A percentile compares a stretch with the other conserved stretches of the same genome.
phyloP scores from a whole-genome alignment of 2,329 filamentous ascomycete genomes.

The Cryphonectria radicalis region DNA sequence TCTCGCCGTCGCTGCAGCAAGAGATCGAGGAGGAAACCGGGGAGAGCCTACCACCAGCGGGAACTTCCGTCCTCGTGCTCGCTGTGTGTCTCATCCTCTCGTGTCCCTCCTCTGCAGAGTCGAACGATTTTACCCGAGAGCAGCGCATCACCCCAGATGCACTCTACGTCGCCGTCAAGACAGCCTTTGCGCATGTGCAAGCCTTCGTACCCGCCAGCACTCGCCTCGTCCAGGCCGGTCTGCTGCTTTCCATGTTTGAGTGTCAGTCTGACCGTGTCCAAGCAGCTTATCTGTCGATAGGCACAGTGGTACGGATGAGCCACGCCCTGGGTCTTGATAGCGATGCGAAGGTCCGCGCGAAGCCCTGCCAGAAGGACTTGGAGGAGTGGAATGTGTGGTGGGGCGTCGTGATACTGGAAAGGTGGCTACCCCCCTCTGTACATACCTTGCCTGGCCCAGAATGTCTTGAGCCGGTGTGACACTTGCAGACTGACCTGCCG shows the following conservation, averaged over 20 bases:
- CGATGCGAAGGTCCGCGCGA: background rate
- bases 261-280: slow-evolving; percentile 3
- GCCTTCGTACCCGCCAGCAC: background rate
- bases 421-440: background rate
- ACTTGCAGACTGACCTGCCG: background rate
- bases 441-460: background rate
- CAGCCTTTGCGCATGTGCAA: slow-evolving; percentile 2
- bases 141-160: background rate
- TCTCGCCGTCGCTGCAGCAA: slow-evolving; percentile 1
- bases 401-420: background rate
- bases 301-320: slow-evolving; percentile 2
- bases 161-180: background rate
- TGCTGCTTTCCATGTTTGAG: slow-evolving; percentile 4
- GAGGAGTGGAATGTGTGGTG: background rate
- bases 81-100: background rate
- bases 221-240: slow-evolving; percentile 5
- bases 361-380: background rate
- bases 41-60: background rate
- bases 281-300: slow-evolving; percentile 13
- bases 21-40: background rate
- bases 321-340: background rate
- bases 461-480: background rate
- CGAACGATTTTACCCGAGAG: background rate
- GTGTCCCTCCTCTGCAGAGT: background rate
- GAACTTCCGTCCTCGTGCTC: slow-evolving; percentile 1